phyloP scores from a whole-genome alignment of 1,284 basidiomycete genomes.

The Puccinia polysora region DNA sequence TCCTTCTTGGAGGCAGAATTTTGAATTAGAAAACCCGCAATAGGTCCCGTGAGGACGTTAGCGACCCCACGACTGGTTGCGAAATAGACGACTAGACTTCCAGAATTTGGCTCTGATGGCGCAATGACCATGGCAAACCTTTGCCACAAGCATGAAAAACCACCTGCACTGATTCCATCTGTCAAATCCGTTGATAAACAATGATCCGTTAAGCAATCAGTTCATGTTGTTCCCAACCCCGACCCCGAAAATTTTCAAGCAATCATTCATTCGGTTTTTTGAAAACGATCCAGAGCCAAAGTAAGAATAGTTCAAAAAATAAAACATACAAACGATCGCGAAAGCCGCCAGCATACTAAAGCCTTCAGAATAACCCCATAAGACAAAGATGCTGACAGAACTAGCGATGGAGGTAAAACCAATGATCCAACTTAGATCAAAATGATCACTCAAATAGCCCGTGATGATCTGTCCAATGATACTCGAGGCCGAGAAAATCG shows the following conservation, averaged over 20 bases:
- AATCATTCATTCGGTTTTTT: too few relatives aligned
- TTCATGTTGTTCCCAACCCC: too few relatives aligned
- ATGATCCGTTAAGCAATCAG: too few relatives aligned
- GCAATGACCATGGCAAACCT: constrained; percentile 34
- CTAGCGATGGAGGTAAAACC: constrained; percentile 26
- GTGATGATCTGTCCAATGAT: constrained; percentile 18
- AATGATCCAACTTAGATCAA: constrained; percentile 26
- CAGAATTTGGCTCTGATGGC: constrained; percentile 30
- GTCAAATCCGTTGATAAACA: too few relatives aligned
- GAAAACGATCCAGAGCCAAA: too few relatives aligned
- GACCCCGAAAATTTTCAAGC: too few relatives aligned
- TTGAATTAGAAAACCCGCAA: constrained; percentile 31
- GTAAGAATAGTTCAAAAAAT: too few relatives aligned
- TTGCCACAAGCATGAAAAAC: constrained; percentile 36
- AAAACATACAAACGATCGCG: constrained; percentile 28
- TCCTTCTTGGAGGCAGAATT: background rate
- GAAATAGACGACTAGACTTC: constrained; percentile 20
- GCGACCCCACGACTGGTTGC: constrained; percentile 26
- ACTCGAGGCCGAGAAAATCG: constrained; percentile 19
- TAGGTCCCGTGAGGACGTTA: constrained; percentile 31
- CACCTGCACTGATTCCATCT: constrained; percentile 41
- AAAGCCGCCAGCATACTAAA: constrained; percentile 29
- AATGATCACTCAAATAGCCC: constrained; percentile 27
- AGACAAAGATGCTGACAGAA: constrained; percentile 21
- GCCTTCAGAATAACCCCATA: constrained; percentile 27